Evolutionary conservation across 108 stramenopile species (phyloP).

Genomic region (Licmophora abbreviata): DNA sequence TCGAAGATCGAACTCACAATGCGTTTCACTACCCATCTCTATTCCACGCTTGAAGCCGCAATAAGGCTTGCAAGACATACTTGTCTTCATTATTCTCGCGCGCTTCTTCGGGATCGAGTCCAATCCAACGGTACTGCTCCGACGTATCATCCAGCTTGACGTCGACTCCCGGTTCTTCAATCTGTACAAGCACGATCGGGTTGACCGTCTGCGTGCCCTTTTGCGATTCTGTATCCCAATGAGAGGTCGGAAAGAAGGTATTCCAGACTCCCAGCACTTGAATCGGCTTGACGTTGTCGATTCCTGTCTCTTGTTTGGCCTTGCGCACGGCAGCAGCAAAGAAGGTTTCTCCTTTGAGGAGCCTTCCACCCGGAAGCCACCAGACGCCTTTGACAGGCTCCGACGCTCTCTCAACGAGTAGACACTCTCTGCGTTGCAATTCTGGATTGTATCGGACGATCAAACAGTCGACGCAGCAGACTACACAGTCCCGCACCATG

Average conservation of each 20-base stretch:
- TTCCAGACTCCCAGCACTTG: conserved; percentile 60
- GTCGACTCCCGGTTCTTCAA: conserved; percentile 23
- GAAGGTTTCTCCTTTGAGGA: conserved; percentile 70
- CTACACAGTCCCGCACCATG: conserved; percentile 42
- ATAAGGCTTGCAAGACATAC: conserved; percentile 42
- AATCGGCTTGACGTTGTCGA: conserved; percentile 34
- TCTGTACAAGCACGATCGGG: conserved; percentile 55
- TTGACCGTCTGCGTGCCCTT: conserved; percentile 70
- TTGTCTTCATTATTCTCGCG: conserved; percentile 36
- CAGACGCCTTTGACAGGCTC: conserved; percentile 64
- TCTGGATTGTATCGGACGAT: conserved; percentile 31
- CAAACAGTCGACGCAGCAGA: conserved; percentile 51
- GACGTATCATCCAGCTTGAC: conserved; percentile 44
- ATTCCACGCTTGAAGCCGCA: conserved; percentile 44
- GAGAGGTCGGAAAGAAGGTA: conserved; percentile 42
- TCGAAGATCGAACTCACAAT: too few relatives aligned
- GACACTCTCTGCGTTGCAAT: conserved; percentile 24
- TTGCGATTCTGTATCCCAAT: conserved; percentile 44
- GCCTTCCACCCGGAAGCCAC: conserved; percentile 69
- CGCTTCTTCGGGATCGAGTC: conserved; percentile 40
- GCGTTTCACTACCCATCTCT: too few relatives aligned
- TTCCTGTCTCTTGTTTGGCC: conserved; percentile 52
- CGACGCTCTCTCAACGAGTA: conserved; percentile 49
- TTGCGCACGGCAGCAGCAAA: conserved; percentile 58
- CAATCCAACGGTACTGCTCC: conserved; percentile 45